Evolutionary conservation across 2,329 filamentous ascomycete genomes (phyloP), one percentile per base, ranked within the genome.

Genomic region (Oidium heveae): DNA sequence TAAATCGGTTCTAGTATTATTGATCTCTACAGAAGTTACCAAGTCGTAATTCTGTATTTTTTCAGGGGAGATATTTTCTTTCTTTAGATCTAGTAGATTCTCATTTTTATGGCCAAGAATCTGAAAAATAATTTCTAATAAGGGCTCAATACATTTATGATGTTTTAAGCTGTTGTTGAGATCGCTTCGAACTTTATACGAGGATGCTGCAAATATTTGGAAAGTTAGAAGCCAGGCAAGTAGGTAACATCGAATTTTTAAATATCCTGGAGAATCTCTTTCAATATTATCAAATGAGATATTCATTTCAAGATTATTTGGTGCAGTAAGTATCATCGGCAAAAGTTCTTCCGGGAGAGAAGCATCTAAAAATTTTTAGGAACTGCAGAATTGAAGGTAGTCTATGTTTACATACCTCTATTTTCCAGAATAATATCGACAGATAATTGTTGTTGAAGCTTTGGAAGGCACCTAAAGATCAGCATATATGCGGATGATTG

Each of bases 161-260:
- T 82, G 75, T 64, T 87, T 91, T 55, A 98, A 74, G 56, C 84
- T 78, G 24, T 86, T 77, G 0, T 79, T 76, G 62, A 95, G 96
- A 62, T 88, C 80, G 56, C 77, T 78, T 60, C 86, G 84, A 16
- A 96, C 79, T 61, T 86, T 86, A 66, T 84, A 82, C 0, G 88
- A 86, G 13, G 87, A 79, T 20, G 79, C 77, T 18, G 73, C 71
- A 63, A 89, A 93, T 47, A 89, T 82, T 61, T 94, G 86, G 63
- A 94, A 96, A 0, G 95, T 74, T 1, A 96, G 72, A 58, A 85
- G 77, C 91, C 91, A 98, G 12, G 86, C 84, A 32, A 94, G 71
- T 2, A 98, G 72, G 63, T 95, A 98, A 10, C 81, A 79, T 54
- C 86, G 78, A 51, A 94, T 71, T 0, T 75, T 64, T 0, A 77